These are phyloP conservation scores for Geranomyces variabilis DNA, from an alignment of 192 early-diverging fungal species.

Conservation along the genomic window DNA sequence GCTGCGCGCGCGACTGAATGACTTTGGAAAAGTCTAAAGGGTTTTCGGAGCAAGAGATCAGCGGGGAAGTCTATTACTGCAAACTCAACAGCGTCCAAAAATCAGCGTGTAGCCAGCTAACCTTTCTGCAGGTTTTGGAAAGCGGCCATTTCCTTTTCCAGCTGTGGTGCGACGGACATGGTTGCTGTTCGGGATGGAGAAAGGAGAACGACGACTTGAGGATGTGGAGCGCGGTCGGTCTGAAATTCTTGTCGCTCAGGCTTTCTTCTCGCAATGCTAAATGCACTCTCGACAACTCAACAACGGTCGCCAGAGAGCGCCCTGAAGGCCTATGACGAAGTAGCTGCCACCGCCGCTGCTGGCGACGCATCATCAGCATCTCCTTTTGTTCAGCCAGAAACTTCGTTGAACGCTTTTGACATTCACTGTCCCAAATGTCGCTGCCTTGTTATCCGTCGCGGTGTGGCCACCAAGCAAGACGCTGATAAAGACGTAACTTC, in stretches of 20 bases:
- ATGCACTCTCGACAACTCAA: not conserved
- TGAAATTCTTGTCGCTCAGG: not conserved
- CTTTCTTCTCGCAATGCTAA: conserved; percentile 3
- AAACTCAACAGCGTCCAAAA: no score
- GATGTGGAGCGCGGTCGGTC: not conserved
- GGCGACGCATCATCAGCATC: no score
- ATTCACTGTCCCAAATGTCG: conserved; percentile 29
- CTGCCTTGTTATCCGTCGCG: conserved; percentile 9
- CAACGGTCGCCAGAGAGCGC: no score
- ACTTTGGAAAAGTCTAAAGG: conserved; percentile 72
- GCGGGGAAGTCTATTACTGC: not conserved
- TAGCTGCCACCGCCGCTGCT: no score
- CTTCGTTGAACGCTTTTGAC: conserved; percentile 1
- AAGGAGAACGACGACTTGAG: not conserved
- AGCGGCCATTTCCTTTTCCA: conserved; percentile 73
- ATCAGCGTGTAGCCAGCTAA: conserved; percentile 27
- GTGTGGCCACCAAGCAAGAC: conserved; percentile 1
- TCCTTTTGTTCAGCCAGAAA: not conserved
- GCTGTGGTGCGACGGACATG: conserved; percentile 36
- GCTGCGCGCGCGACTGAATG: conserved; percentile 73
- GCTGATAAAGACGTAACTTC: not conserved
- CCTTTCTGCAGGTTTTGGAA: conserved; percentile 76
- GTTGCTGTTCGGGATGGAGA: not conserved
- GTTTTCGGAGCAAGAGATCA: not conserved
- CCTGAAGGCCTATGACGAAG: no score